phyloP scores from a whole-genome alignment of 1,284 basidiomycete genomes.

The Rhizopogon parksii region DNA sequence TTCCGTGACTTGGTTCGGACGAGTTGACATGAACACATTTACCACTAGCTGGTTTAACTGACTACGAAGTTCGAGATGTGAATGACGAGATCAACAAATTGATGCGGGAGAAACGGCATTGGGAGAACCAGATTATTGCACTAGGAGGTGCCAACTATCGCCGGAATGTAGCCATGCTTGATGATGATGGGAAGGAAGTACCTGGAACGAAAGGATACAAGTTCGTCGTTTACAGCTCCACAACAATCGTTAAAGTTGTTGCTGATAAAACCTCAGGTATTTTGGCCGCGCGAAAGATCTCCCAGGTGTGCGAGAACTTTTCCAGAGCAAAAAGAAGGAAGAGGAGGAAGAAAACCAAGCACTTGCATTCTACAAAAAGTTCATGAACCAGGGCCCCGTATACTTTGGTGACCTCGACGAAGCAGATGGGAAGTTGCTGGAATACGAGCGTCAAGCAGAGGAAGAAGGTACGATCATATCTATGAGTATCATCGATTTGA shows the following conservation, averaged over 20 bases:
- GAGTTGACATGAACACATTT: neutral
- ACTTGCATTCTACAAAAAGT: slow-evolving; percentile 79
- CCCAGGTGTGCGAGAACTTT: slow-evolving; percentile 92
- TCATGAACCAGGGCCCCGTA: slow-evolving; percentile 77
- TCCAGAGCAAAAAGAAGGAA: slow-evolving; percentile 75
- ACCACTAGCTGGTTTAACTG: slow-evolving; percentile 74
- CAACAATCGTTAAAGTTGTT: neutral
- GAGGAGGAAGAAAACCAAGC: slow-evolving; percentile 81
- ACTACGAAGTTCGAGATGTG: slow-evolving; percentile 84
- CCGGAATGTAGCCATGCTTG: slow-evolving; percentile 83
- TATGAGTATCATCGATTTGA: slow-evolving; percentile 2
- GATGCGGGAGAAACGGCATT: slow-evolving; percentile 91
- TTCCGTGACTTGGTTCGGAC: neutral
- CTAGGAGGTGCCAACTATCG: slow-evolving; percentile 96
- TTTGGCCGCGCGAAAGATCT: slow-evolving; percentile 96
- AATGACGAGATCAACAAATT: slow-evolving; percentile 99
- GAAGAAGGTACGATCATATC: slow-evolving; percentile 56
- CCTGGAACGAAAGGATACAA: slow-evolving; percentile 98
- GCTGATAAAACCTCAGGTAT: slow-evolving; percentile 50
- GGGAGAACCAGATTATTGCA: slow-evolving; percentile 95
- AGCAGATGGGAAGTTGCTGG: slow-evolving; percentile 60
- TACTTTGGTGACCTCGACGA: slow-evolving; percentile 96
- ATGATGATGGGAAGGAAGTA: slow-evolving; percentile 92
- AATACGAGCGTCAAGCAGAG: slow-evolving; percentile 68
- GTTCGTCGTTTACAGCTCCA: slow-evolving; percentile 39